Base-by-base conservation (phyloP, 2,329 filamentous ascomycete genomes). In the Aureobasidium melanogenum region DNA sequence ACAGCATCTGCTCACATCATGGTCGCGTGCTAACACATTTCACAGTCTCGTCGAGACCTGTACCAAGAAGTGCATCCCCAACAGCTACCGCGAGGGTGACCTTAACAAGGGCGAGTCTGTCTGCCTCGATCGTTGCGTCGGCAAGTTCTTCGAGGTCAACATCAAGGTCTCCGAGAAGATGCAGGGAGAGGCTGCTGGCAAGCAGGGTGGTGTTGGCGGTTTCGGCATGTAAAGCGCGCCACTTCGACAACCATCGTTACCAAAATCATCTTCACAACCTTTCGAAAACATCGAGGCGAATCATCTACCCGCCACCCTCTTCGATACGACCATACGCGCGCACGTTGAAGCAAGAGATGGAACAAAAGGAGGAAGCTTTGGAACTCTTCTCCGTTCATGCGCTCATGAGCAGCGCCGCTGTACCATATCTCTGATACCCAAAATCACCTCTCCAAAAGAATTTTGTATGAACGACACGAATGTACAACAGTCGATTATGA, bases 91-190 rank as follows among this genome's bases (percentile, higher is more conserved):
- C 75, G 94, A 99, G 80, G 86, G 84, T 75, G 93, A 99, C 70
- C 86, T 99, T 71, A 96, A 97, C 85, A 99, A 99, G 81, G 95
- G 92, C 82, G 94, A 99, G 79, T 91, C 88, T 68, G 94, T 99
- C 69, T 99, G 95, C 80, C 86, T 99, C 69, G 94, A 99, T 80
- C 90, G 94, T 72, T 99, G 95, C 79, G 89, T 95, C 62, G 84
- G 89, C 73, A 99, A 99, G 81, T 99, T 97, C 82, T 97, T 99
- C 79, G 93, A 97, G 70, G 92, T 96, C 71, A 96, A 96, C 76
- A 86, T 96, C 81, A 97, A 97, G 82, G 90, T 97, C 63, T 93
- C 89, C 71, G 92, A 97, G 79, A 90, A 95, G 79, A 91, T 97
- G 86, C 91, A 97, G 79, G 85, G 87, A 66, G 89, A 96, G 77